These are phyloP conservation scores for Penicillium palitans DNA, from an alignment of 2,329 filamentous ascomycete species.

Conservation along the genomic window DNA sequence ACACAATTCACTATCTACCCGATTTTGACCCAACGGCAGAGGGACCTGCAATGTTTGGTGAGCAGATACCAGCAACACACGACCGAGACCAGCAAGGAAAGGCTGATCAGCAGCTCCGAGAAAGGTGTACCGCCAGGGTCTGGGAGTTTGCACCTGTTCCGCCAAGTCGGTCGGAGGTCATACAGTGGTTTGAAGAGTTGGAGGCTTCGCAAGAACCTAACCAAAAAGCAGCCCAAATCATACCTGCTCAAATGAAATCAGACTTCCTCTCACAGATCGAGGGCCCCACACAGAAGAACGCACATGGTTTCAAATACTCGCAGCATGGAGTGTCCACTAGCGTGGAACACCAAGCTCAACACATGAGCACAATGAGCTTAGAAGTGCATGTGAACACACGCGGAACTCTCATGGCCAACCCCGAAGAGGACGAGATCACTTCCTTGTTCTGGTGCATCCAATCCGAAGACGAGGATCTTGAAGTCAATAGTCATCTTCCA, in stretches of 20 bases:
- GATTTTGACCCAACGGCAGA: slow-evolving; percentile 68
- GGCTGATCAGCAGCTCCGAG: slow-evolving; percentile 54
- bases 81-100: slow-evolving; percentile 56
- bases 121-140: slow-evolving; percentile 61
- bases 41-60: slow-evolving; percentile 57
- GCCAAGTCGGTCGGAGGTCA: slow-evolving; percentile 69
- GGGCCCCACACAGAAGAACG: slow-evolving; percentile 78
- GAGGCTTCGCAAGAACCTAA: slow-evolving; percentile 19
- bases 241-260: slow-evolving; percentile 23
- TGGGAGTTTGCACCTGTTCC: slow-evolving; percentile 78
- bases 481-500: slow-evolving; percentile 51
- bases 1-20: slow-evolving; percentile 75
- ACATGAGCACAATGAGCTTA: slow-evolving; percentile 95
- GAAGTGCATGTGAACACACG: slow-evolving; percentile 90
- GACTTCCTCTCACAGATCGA: slow-evolving; percentile 76
- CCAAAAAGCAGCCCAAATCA: slow-evolving; percentile 7
- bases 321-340: slow-evolving; percentile 73
- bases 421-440: slow-evolving; percentile 82
- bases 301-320: slow-evolving; percentile 80
- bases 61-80: slow-evolving; percentile 49
- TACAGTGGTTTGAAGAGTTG: slow-evolving; percentile 61
- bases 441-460: slow-evolving; percentile 90
- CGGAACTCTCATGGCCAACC: slow-evolving; percentile 78
- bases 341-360: slow-evolving; percentile 79
- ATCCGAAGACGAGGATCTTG: slow-evolving; percentile 64